phyloP scores from a whole-genome alignment of 2,329 filamentous ascomycete species.

The Beauveria sp. region DNA sequence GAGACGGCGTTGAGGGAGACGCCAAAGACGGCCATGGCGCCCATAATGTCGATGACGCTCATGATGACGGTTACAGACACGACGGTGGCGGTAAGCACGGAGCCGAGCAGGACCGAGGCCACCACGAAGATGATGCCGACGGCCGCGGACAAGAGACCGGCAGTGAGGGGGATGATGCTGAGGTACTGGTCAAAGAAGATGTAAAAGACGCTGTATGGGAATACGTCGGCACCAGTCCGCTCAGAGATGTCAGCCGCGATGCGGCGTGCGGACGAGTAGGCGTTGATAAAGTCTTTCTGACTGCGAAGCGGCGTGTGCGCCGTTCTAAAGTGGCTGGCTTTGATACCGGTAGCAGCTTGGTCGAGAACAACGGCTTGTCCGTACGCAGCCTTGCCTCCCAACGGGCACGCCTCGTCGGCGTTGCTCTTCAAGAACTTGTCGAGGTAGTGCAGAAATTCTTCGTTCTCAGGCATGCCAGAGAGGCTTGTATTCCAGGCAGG shows the following conservation, averaged over 20 bases:
- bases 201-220: conserved; percentile 96
- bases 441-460: conserved; percentile 85
- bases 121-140: conserved; percentile 80
- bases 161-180: conserved; percentile 72
- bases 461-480: conserved; percentile 81
- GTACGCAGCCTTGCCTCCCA: conserved; percentile 85
- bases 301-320: conserved; percentile 79
- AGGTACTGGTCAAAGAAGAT: conserved; percentile 99
- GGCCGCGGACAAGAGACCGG: conserved; percentile 71
- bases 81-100: conserved; percentile 69
- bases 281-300: conserved; percentile 87
- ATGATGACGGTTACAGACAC: conserved; percentile 85
- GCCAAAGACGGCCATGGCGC: conserved; percentile 81
- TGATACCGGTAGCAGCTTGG: conserved; percentile 55
- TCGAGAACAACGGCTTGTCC: conserved; percentile 77
- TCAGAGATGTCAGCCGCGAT: conserved; percentile 70
- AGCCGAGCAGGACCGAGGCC: conserved; percentile 74
- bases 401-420: conserved; percentile 74
- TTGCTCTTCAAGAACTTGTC: conserved; percentile 74
- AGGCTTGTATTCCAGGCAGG: conserved; percentile 87
- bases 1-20: conserved; percentile 94
- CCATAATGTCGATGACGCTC: conserved; percentile 90
- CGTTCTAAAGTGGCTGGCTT: conserved; percentile 86
- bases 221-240: conserved; percentile 71
- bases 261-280: conserved; percentile 81